Conservation (phyloP, 805 yeast genomes). For the Candida nemodendra region DNA sequence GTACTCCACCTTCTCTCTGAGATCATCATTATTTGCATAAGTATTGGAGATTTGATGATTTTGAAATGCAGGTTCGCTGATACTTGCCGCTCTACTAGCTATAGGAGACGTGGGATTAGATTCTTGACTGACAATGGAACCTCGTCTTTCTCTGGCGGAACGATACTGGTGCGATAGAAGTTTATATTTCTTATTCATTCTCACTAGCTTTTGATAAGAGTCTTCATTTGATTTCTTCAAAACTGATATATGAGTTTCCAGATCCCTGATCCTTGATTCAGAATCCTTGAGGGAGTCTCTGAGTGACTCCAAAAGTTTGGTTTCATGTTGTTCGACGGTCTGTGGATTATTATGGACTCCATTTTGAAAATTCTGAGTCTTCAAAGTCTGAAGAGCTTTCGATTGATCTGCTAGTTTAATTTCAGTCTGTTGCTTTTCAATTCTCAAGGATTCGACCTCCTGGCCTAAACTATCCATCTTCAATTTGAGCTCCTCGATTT, state of each 20-base stretch:
- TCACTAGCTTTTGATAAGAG: constrained; percentile 60
- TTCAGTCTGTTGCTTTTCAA: constrained; percentile 9
- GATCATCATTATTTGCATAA: constrained; percentile 29
- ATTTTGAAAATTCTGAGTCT: neutral
- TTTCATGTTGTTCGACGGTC: constrained; percentile 6
- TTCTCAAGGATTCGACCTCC: constrained; percentile 15
- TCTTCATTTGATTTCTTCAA: constrained; percentile 66
- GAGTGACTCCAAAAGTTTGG: constrained; percentile 38
- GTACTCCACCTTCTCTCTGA: constrained; percentile 62
- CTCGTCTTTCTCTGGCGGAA: constrained; percentile 29
- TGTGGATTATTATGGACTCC: neutral
- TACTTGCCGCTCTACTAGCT: constrained; percentile 21
- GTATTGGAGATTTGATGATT: constrained; percentile 11
- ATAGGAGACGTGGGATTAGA: constrained; percentile 22
- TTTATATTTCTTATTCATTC: constrained; percentile 70
- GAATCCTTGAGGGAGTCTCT: constrained; percentile 52
- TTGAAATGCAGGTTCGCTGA: constrained; percentile 6
- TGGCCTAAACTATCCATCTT: constrained; percentile 38
- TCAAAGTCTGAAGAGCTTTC: constrained; percentile 1
- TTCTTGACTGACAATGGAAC: constrained; percentile 20
- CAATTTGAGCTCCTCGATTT: constrained; percentile 58
- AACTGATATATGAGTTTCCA: constrained; percentile 51
- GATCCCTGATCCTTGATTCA: constrained; percentile 52
- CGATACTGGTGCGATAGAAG: constrained; percentile 57
- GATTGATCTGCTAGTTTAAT: constrained; percentile 7